Conservation (phyloP, 192 early-diverging fungal genomes). For the Coemansia sp. region DNA sequence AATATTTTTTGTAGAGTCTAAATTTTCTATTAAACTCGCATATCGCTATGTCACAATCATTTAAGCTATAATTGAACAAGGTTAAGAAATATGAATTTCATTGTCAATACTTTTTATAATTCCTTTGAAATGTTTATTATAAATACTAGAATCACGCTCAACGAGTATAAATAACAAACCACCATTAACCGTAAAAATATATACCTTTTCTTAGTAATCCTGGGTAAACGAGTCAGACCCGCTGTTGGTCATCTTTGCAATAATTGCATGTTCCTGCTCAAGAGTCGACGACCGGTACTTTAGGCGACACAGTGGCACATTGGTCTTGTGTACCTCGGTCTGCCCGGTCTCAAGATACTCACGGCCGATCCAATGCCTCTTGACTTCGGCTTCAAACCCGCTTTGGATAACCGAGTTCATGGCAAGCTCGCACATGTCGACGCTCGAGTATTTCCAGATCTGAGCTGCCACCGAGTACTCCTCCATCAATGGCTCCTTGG, state of each 20-base stretch:
- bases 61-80: too few species aligned
- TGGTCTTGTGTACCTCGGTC: slow-evolving; percentile 84
- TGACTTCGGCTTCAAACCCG: slow-evolving; percentile 86
- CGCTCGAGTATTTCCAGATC: slow-evolving; percentile 90
- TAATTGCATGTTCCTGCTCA: slow-evolving; percentile 65
- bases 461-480: slow-evolving; percentile 94
- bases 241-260: slow-evolving; percentile 19
- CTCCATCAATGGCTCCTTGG: slow-evolving; percentile 95
- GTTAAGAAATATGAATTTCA: too few species aligned
- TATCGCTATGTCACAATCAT: too few species aligned
- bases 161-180: too few species aligned
- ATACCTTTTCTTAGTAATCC: too few species aligned
- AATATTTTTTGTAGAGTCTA: too few species aligned
- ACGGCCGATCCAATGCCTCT: slow-evolving; percentile 87
- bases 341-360: slow-evolving; percentile 72
- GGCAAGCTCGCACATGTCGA: slow-evolving; percentile 95
- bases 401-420: slow-evolving; percentile 86
- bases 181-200: too few species aligned
- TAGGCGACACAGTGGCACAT: slow-evolving; percentile 86
- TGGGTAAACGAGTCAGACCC: too few species aligned
- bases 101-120: too few species aligned
- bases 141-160: too few species aligned
- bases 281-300: slow-evolving; percentile 82
- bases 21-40: too few species aligned
- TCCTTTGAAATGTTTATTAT: too few species aligned